Conservation (phyloP, 176 grass and related monocot species). For the Rhynchospora pubera region DNA sequence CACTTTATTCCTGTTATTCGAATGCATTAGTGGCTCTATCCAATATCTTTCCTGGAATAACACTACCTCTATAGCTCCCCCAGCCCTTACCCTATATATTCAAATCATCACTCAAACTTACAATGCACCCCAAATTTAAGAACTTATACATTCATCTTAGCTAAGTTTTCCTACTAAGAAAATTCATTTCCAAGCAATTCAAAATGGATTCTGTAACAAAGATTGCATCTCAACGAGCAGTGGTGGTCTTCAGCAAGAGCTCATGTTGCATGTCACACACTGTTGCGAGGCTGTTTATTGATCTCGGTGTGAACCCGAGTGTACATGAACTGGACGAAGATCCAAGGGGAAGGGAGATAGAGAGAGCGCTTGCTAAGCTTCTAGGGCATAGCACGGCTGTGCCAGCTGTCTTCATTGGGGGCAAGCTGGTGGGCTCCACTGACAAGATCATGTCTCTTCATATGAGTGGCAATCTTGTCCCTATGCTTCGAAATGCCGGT, state of each 20-base stretch:
- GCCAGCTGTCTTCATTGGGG: conserved; percentile 42
- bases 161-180: background rate
- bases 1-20: conserved; percentile 2
- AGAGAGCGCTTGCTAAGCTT: conserved; percentile 31
- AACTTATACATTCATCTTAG: background rate
- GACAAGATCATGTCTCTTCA: conserved; percentile 49
- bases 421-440: conserved; percentile 37
- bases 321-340: conserved; percentile 42
- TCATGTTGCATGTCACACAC: conserved; percentile 84
- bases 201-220: conserved; percentile 45
- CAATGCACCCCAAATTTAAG: background rate
- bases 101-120: background rate
- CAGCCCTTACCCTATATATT: conserved; percentile 27
- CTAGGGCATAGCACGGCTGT: conserved; percentile 10
- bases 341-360: conserved; percentile 29
- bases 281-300: conserved; percentile 31
- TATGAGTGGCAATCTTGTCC: conserved; percentile 34
- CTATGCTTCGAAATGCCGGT: conserved; percentile 36
- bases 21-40: background rate
- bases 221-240: conserved; percentile 46
- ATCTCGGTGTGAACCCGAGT: conserved; percentile 36
- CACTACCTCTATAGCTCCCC: background rate
- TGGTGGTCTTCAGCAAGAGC: conserved; percentile 70
- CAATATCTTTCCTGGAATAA: background rate
- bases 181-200: background rate